Evolutionary conservation across 2,329 filamentous ascomycete species (phyloP).

Genomic region (Cladophialophora yegresii): DNA sequence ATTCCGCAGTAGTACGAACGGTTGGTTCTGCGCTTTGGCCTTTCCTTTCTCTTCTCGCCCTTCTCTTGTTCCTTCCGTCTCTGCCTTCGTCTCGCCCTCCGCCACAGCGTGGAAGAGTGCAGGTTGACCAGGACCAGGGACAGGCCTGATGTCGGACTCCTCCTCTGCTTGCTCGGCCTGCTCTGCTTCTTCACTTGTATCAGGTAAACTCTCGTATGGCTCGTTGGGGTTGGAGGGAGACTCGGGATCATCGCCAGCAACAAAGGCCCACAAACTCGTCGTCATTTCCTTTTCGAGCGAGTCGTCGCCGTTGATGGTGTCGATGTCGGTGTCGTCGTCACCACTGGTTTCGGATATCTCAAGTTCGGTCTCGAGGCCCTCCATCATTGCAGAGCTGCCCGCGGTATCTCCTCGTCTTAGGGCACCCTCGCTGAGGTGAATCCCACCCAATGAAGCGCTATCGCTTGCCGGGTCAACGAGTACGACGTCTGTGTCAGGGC

Average conservation of each 20-base stretch:
- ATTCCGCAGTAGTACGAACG: background rate
- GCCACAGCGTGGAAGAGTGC: background rate
- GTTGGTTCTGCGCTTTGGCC: slow-evolving; percentile 15
- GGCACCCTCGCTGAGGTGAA: background rate
- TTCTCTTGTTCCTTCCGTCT: background rate
- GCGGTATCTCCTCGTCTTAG: background rate
- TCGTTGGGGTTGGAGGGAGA: background rate
- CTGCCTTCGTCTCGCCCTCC: background rate
- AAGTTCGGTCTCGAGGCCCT: background rate
- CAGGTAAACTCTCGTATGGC: background rate
- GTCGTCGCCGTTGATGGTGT: slow-evolving; percentile 32
- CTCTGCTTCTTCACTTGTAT: slow-evolving; percentile 22
- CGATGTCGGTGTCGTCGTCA: slow-evolving; percentile 34
- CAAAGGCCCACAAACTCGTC: slow-evolving; percentile 5
- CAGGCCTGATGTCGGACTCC: background rate
- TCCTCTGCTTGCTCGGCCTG: background rate
- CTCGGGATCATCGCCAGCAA: background rate
- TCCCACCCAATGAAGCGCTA: too few relatives aligned
- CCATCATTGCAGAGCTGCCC: background rate
- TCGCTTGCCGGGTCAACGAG: background rate
- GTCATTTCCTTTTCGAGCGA: slow-evolving; percentile 3
- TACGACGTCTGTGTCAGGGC: background rate
- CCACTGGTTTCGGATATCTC: slow-evolving; percentile 2
- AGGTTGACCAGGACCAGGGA: too few relatives aligned
- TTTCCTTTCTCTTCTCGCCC: slow-evolving; percentile 9